phyloP scores from a whole-genome alignment of 1,284 basidiomycete species.

The Taiwanofungus camphoratus region DNA sequence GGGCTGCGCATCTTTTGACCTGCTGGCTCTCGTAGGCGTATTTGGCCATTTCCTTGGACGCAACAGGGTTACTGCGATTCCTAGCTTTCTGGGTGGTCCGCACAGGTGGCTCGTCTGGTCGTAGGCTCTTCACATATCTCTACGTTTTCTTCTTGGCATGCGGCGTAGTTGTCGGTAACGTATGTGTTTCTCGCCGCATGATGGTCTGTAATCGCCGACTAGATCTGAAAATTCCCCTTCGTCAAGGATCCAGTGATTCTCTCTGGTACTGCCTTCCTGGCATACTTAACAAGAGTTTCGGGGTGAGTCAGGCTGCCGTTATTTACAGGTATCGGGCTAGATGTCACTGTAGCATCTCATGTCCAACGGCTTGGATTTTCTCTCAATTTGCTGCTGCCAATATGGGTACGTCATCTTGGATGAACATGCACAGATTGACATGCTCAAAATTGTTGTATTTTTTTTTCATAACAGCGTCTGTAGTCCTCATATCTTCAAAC shows the following conservation, averaged over 20 bases:
- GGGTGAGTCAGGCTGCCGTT: constrained; percentile 42
- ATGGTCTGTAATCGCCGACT: background rate
- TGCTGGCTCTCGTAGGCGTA: constrained; percentile 65
- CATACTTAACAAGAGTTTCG: constrained; percentile 78
- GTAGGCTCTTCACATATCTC: constrained; percentile 50
- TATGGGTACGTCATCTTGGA: constrained; percentile 57
- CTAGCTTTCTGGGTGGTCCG: constrained; percentile 86
- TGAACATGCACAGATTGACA: background rate
- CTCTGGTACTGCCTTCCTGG: constrained; percentile 81
- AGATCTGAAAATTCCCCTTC: background rate
- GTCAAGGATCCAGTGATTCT: constrained; percentile 75
- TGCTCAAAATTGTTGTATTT: background rate
- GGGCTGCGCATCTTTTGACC: too few species aligned
- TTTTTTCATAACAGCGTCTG: constrained; percentile 23
- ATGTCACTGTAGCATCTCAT: constrained; percentile 34
- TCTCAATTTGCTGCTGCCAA: constrained; percentile 76
- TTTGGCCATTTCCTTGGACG: constrained; percentile 89
- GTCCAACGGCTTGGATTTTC: constrained; percentile 63
- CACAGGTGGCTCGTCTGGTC: constrained; percentile 67
- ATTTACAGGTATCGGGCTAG: constrained; percentile 28
- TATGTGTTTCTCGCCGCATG: constrained; percentile 18
- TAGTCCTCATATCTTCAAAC: constrained; percentile 54
- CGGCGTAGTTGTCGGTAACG: constrained; percentile 83
- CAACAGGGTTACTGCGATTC: constrained; percentile 82
- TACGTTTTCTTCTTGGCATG: constrained; percentile 45